Evolutionary conservation across 805 yeast genomes (phyloP).

Genomic region (Candida wancherniae): DNA sequence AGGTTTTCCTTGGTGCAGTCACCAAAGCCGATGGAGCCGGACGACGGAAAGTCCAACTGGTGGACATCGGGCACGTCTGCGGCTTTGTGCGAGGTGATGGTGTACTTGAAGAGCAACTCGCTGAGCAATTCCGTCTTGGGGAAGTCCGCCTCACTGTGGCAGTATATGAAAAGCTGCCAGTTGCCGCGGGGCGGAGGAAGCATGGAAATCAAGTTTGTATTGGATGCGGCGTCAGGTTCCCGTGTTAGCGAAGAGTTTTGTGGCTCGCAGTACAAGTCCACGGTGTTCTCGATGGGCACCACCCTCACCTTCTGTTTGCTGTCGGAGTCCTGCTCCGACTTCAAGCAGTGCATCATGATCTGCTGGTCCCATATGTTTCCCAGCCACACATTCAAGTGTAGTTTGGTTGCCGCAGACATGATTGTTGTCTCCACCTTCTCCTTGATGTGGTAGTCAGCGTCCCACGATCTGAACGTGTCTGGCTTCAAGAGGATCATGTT

Average conservation of each 20-base stretch:
- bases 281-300: background rate
- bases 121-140: slow-evolving; percentile 42
- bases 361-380: slow-evolving; percentile 80
- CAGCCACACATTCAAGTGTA: slow-evolving; percentile 59
- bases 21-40: slow-evolving; percentile 78
- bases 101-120: slow-evolving; percentile 28
- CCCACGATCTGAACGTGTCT: slow-evolving; percentile 42
- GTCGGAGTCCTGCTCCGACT: slow-evolving; percentile 4
- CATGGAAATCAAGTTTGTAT: slow-evolving; percentile 8
- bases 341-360: slow-evolving; percentile 21
- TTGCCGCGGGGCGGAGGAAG: slow-evolving; percentile 46
- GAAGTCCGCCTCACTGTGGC: slow-evolving; percentile 55
- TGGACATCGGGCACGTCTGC: slow-evolving; percentile 19
- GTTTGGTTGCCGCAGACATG: slow-evolving; percentile 74
- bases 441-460: slow-evolving; percentile 58
- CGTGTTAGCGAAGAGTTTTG: slow-evolving; percentile 11
- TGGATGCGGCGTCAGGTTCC: slow-evolving; percentile 4
- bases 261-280: slow-evolving; percentile 13
- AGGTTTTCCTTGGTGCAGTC: slow-evolving; percentile 60
- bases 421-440: slow-evolving; percentile 80
- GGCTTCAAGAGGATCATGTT: slow-evolving; percentile 7
- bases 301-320: slow-evolving; percentile 8
- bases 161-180: slow-evolving; percentile 54
- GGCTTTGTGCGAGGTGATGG: slow-evolving; percentile 22
- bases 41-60: slow-evolving; percentile 67